phyloP scores from a whole-genome alignment of 2,329 filamentous ascomycete genomes.

The Arachnomyces sp. region DNA sequence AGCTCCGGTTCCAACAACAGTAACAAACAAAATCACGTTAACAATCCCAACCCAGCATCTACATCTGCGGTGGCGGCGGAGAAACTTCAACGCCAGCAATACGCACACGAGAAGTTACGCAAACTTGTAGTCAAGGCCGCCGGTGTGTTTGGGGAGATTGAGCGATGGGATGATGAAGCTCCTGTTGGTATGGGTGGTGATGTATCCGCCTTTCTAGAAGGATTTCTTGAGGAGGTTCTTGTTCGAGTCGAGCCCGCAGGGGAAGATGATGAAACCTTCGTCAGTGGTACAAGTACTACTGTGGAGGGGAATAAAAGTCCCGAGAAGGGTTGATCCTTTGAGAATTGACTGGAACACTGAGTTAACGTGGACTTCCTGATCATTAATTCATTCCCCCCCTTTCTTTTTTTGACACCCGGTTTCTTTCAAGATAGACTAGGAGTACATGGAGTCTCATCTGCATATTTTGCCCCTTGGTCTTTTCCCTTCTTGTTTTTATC shows the following conservation, averaged over 20 bases:
- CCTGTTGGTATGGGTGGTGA: slow-evolving; percentile 92
- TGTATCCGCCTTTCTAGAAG: slow-evolving; percentile 81
- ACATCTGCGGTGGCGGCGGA: slow-evolving; percentile 30
- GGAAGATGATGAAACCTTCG: slow-evolving; percentile 39
- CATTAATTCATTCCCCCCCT: too few species aligned
- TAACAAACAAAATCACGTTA: slow-evolving; percentile 15
- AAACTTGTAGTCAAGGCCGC: slow-evolving; percentile 75
- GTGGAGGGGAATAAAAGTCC: too few species aligned
- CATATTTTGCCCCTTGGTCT: too few species aligned
- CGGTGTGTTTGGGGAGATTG: slow-evolving; percentile 80
- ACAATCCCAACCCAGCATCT: slow-evolving; percentile 47
- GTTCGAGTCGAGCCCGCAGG: slow-evolving; percentile 85
- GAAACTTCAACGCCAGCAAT: slow-evolving; percentile 57
- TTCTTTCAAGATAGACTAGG: too few species aligned
- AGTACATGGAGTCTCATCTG: too few species aligned
- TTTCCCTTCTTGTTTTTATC: too few species aligned
- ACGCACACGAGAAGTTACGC: slow-evolving; percentile 75
- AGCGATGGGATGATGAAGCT: slow-evolving; percentile 75
- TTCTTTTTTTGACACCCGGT: too few species aligned
- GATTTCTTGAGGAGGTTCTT: slow-evolving; percentile 85
- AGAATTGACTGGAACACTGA: too few species aligned
- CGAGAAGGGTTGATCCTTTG: too few species aligned
- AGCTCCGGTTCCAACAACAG: slow-evolving; percentile 11
- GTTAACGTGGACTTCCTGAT: too few species aligned
- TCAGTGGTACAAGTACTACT: too few species aligned